phyloP scores from a whole-genome alignment of 2,329 filamentous ascomycete species.

The Pezicula neosporulosa region DNA sequence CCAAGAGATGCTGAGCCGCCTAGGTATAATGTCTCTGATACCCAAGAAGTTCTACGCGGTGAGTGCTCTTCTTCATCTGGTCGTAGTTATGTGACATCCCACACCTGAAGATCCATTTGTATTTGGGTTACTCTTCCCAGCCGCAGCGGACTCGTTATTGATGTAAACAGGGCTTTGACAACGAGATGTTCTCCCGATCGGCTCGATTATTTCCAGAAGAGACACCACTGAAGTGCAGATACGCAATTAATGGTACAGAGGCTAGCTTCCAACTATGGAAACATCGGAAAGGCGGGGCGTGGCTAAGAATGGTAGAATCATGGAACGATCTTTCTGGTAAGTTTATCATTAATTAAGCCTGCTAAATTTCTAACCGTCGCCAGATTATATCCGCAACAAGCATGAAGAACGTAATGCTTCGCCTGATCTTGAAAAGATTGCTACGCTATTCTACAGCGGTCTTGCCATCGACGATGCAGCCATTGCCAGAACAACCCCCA shows the following conservation, averaged over 20 bases:
- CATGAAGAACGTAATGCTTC: not conserved
- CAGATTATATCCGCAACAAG: not conserved
- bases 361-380: too few species aligned
- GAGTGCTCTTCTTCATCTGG: not conserved
- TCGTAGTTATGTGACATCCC: too few species aligned
- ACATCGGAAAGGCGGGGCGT: too few species aligned
- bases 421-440: not conserved
- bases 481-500: not conserved
- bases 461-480: not conserved
- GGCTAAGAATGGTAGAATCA: too few species aligned
- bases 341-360: too few species aligned
- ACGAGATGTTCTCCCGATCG: conserved; percentile 7
- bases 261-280: not conserved
- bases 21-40: not conserved
- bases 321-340: too few species aligned
- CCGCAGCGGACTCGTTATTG: not conserved
- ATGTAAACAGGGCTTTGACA: conserved; percentile 7
- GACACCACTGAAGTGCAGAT: conserved; percentile 1
- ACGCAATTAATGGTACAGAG: conserved; percentile 6
- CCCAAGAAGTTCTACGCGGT: too few species aligned
- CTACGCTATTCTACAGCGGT: not conserved
- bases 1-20: too few species aligned
- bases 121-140: too few species aligned
- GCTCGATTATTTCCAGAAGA: not conserved
- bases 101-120: too few species aligned